Evolutionary conservation across 768 basidiomycete species (phyloP).

Genomic region (Mycena olivaceomarginata): DNA sequence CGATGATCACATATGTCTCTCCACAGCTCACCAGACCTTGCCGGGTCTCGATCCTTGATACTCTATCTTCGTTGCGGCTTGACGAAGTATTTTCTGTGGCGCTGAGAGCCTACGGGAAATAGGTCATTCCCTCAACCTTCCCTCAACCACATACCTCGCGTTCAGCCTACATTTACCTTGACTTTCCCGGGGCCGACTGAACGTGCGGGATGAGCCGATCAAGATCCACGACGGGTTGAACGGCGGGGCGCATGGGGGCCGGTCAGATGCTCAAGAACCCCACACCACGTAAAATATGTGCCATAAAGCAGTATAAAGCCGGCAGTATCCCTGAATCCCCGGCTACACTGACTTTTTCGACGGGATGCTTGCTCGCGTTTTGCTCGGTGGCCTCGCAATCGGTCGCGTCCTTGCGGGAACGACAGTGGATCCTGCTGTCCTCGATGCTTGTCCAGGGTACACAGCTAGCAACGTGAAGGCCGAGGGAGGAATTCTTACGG

Average conservation of each 20-base stretch:
- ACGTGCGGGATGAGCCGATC: too few relatives aligned
- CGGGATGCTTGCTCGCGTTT: slow-evolving; percentile 11
- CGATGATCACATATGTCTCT: too few relatives aligned
- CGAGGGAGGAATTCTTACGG: slow-evolving; percentile 63
- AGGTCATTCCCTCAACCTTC: too few relatives aligned
- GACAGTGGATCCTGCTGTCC: slow-evolving; percentile 53
- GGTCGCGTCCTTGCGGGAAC: slow-evolving; percentile 37
- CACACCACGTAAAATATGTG: not conserved
- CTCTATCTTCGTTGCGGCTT: too few relatives aligned
- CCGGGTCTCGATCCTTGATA: too few relatives aligned
- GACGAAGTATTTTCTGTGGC: too few relatives aligned
- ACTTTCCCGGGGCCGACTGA: too few relatives aligned
- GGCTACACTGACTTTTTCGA: not conserved
- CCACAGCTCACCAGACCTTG: too few relatives aligned
- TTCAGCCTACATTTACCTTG: too few relatives aligned
- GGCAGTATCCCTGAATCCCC: not conserved
- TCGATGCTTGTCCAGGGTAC: slow-evolving; percentile 80
- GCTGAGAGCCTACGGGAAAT: too few relatives aligned
- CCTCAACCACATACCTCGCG: too few relatives aligned
- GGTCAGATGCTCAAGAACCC: slow-evolving; percentile 24
- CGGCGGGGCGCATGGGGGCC: slow-evolving; percentile 29
- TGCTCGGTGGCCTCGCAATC: slow-evolving; percentile 32
- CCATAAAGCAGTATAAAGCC: not conserved
- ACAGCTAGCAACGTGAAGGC: slow-evolving; percentile 66
- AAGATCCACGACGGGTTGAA: not conserved